Base-by-base conservation (phyloP, 805 yeast genomes). In the Ogataea zsoltii region DNA sequence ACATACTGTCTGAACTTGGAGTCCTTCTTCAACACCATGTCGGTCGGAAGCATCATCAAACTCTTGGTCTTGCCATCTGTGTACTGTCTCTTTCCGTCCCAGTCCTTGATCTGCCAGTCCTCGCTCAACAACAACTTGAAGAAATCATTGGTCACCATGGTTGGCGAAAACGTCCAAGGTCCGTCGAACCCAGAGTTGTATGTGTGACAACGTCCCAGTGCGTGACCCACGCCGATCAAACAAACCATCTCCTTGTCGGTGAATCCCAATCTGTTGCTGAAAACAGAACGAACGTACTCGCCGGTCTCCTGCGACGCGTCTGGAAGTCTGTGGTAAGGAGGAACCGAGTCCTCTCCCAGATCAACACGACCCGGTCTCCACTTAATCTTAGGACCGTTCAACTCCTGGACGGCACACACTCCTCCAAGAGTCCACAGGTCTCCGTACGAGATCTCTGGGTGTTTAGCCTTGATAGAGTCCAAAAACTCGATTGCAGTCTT, bases 81-180 rank as follows among this genome's bases (percentile, higher is more conserved):
- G 65, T 75, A 85, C 72, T 79, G 88, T 50, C 71, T 72, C 60
- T 78, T 79, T 43, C 85, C 85, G 56, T 69, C 68, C 82, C 88
- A 75, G 63, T 81, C 69, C 61, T 79, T 51, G 60, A 68, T 36
- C 47, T 74, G 74, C 91, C 91, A 85, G 42, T 74, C 75, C 55
- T 77, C 87, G 50, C 62, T 57, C 45, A 75, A 53, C 21, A 78
- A 65, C 45, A 76, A 72, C 65, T 70, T 78, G 68, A 68, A 88
- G 64, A 86, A 88, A 33, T 87, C 88, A 69, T 88, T 89, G 42
- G 83, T 74, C 63, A 89, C 85, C 52, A 72, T 66, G 25, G 85
- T 86, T 44, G 94, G 88, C 32, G 85, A 79, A 44, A 84, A 85
- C 31, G 92, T 91, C 96, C 96, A 88, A 50, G 92, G 90, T 12